phyloP scores from a whole-genome alignment of 495 filamentous ascomycete species.

The Neurospora sublineolata region DNA sequence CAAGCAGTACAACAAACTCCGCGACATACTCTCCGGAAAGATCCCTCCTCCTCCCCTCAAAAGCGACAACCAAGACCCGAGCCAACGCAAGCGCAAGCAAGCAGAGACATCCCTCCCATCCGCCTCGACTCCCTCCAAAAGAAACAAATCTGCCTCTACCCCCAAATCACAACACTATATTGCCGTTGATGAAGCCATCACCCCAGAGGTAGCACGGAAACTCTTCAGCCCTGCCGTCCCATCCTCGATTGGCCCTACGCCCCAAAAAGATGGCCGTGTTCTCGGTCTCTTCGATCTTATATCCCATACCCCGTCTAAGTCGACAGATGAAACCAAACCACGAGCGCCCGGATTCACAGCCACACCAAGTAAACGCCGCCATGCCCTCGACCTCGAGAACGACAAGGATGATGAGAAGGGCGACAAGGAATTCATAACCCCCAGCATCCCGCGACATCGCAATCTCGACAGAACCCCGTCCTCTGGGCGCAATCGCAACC shows the following conservation, averaged over 20 bases:
- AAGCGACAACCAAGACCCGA: conserved; percentile 25
- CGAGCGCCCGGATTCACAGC: not conserved
- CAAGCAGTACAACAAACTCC: conserved; percentile 71
- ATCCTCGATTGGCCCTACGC: conserved; percentile 67
- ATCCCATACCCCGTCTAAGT: conserved; percentile 36
- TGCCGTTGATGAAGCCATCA: not conserved
- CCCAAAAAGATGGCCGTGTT: conserved; percentile 76
- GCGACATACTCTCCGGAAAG: conserved; percentile 47
- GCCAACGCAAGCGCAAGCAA: conserved; percentile 24
- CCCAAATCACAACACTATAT: conserved; percentile 23
- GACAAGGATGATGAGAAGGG: conserved; percentile 9
- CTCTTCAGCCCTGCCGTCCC: conserved; percentile 49
- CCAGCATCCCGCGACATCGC: not conserved
- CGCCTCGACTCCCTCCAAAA: conserved; percentile 37
- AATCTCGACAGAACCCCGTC: conserved; percentile 33
- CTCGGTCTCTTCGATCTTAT: conserved; percentile 88
- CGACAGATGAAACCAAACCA: not conserved
- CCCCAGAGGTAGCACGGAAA: conserved; percentile 31
- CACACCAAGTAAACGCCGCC: not conserved
- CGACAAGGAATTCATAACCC: conserved; percentile 8
- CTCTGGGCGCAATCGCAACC: conserved; percentile 48
- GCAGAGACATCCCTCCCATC: conserved; percentile 24
- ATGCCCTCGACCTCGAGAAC: conserved; percentile 25
- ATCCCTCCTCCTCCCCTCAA: conserved; percentile 22
- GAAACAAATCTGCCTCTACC: conserved; percentile 18